Conservation (phyloP, 805 yeast species). For the Schizosaccharomyces cryophilus region DNA sequence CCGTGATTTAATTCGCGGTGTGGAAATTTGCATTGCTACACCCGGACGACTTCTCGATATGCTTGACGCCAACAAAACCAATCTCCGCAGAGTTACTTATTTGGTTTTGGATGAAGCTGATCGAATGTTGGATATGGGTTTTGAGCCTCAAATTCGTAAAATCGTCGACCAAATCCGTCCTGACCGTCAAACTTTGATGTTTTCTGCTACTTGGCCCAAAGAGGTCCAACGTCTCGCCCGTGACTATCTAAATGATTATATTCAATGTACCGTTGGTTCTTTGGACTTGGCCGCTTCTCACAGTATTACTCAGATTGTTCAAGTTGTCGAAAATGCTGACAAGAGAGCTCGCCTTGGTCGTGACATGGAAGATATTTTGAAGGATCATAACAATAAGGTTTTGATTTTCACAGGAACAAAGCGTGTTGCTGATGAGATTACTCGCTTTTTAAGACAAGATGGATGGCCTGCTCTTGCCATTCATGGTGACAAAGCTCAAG, state of each 20-base stretch:
- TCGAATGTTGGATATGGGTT: conserved; percentile 99
- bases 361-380: conserved; percentile 62
- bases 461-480: conserved; percentile 98
- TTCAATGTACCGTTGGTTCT: conserved; percentile 92
- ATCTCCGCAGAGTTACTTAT: conserved; percentile 86
- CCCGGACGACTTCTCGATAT: conserved; percentile 97
- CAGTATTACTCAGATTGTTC: conserved; percentile 73
- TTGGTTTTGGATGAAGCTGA: conserved; percentile 97
- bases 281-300: conserved; percentile 83
- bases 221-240: conserved; percentile 81
- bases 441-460: conserved; percentile 72
- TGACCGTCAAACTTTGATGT: conserved; percentile 96
- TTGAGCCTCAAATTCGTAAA: conserved; percentile 97
- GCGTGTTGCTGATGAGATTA: conserved; percentile 91
- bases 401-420: conserved; percentile 88
- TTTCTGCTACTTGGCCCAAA: conserved; percentile 99
- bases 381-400: conserved; percentile 38
- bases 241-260: conserved; percentile 77
- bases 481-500: conserved; percentile 95
- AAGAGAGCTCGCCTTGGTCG: conserved; percentile 65
- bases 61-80: conserved; percentile 86
- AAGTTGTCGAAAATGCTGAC: conserved; percentile 74
- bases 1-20: conserved; percentile 86
- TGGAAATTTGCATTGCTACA: conserved; percentile 88
- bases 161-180: conserved; percentile 90